Percentiles rank a stretch among this genome's conserved stretches.
phyloP scores from a whole-genome alignment of 139 green algal species.

The Yamagishiella unicocca region DNA sequence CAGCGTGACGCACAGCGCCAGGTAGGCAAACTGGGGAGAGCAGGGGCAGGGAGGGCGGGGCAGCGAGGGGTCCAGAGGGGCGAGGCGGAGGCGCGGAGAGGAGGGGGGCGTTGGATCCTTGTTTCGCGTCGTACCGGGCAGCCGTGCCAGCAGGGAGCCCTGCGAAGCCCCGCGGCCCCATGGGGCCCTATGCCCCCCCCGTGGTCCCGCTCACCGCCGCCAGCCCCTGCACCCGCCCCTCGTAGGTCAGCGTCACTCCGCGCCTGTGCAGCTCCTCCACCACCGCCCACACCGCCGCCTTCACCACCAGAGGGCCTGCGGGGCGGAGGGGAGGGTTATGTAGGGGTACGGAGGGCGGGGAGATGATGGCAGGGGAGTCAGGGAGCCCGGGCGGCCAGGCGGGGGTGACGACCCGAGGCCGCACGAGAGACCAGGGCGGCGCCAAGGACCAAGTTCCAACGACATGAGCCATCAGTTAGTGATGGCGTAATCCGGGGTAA shows the following conservation, averaged over 20 bases:
- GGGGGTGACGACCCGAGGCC: background rate
- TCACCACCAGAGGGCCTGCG: conserved; percentile 83
- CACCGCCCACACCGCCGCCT: conserved; percentile 78
- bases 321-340: background rate
- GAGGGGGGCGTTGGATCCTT: background rate
- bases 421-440: no score
- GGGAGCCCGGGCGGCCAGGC: background rate
- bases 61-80: background rate
- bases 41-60: no score
- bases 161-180: no score
- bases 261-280: conserved; percentile 79
- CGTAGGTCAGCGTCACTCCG: conserved; percentile 73
- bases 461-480: no score
- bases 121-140: background rate
- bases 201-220: background rate
- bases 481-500: no score
- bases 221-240: conserved; percentile 38
- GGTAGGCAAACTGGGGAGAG: conserved; percentile 66
- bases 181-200: no score
- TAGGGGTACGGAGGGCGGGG: background rate
- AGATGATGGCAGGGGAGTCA: background rate
- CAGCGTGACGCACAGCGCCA: conserved; percentile 58
- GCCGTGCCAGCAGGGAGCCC: no score
- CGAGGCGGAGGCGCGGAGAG: background rate
- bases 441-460: no score